phyloP scores from a whole-genome alignment of 2,329 filamentous ascomycete species.

The Cadophora gregata region DNA sequence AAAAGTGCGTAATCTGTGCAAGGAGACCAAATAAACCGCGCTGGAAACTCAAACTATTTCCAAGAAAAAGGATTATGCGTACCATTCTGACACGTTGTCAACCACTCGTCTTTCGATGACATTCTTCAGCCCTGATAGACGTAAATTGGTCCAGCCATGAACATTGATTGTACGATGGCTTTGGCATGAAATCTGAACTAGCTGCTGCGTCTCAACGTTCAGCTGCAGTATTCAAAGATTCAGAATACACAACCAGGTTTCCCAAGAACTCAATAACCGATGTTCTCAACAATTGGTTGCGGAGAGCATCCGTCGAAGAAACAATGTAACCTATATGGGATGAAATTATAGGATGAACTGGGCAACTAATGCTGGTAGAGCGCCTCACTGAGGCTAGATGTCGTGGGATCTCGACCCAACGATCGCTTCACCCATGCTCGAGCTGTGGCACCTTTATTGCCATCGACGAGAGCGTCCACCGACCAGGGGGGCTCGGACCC shows the following conservation, averaged over 20 bases:
- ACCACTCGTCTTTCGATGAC: neutral
- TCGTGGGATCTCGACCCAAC: neutral
- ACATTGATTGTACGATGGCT: neutral
- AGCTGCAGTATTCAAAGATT: neutral
- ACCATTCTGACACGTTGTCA: neutral
- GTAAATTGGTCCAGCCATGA: neutral
- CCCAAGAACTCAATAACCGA: neutral
- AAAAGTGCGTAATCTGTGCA: neutral
- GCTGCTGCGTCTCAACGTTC: neutral
- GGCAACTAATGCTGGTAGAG: neutral
- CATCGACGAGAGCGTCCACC: conserved; percentile 1
- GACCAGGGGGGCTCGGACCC: neutral
- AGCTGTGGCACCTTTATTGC: neutral
- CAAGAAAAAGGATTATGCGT: neutral
- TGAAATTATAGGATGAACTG: neutral
- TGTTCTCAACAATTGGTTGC: neutral
- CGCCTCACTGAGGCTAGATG: conserved; percentile 10
- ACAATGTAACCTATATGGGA: neutral
- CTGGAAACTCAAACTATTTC: neutral
- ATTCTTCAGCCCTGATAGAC: neutral
- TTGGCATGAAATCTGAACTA: neutral
- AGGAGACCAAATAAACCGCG: neutral
- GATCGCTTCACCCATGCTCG: neutral
- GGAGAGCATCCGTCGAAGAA: neutral
- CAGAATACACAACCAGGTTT: neutral